Evolutionary conservation across 1,139 yeast species (phyloP).

Genomic region (Suhomyces yuchorum): DNA sequence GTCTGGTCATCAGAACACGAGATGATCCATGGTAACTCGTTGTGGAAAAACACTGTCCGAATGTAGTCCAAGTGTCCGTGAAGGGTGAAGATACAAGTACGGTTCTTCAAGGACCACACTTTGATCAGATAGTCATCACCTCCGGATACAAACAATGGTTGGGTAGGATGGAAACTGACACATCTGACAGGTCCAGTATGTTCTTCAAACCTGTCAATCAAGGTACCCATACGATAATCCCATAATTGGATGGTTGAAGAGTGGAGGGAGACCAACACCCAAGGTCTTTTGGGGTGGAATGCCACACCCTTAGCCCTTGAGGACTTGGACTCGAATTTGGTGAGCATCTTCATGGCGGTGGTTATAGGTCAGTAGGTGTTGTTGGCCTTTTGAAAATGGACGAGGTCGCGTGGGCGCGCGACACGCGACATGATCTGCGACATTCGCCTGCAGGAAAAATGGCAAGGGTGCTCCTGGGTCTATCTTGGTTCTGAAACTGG

Average conservation of each 20-base stretch:
- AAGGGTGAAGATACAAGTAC: conserved; percentile 89
- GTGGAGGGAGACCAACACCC: conserved; percentile 94
- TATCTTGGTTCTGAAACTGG: no score
- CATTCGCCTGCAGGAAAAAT: not conserved
- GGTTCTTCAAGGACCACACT: conserved; percentile 93
- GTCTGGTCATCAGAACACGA: conserved; percentile 98
- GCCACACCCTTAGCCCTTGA: conserved; percentile 99
- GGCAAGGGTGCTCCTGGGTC: no score
- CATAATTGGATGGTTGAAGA: conserved; percentile 95
- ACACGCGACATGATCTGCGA: conserved; percentile 4
- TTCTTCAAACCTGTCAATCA: conserved; percentile 94
- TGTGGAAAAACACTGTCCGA: conserved; percentile 92
- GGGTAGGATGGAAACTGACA: conserved; percentile 95
- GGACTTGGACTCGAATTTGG: conserved; percentile 97
- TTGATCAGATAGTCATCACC: conserved; percentile 96
- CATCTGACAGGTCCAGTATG: conserved; percentile 98
- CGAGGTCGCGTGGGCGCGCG: conserved; percentile 8
- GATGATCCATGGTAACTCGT: conserved; percentile 95
- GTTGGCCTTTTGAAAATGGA: conserved; percentile 14
- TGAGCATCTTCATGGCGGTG: conserved; percentile 86
- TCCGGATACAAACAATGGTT: conserved; percentile 94
- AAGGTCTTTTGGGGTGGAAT: conserved; percentile 95
- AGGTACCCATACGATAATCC: conserved; percentile 99
- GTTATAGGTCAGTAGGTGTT: conserved; percentile 8
- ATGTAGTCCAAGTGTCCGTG: conserved; percentile 95